Percentiles rank a stretch among this genome's conserved stretches.
phyloP scores from a whole-genome alignment of 331 rosid genomes.

The Acacia concinna region DNA sequence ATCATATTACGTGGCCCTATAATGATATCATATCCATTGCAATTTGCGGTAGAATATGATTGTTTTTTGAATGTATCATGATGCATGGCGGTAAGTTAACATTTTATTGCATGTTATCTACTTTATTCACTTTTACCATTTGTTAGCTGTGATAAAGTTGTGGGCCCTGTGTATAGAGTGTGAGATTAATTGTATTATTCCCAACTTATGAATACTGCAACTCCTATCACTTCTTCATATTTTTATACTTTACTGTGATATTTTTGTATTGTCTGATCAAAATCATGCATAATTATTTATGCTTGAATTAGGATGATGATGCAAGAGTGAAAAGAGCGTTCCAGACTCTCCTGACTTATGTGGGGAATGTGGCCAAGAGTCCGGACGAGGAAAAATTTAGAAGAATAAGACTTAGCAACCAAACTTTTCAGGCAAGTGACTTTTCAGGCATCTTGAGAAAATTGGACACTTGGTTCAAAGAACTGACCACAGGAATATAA shows the following conservation, averaged over 20 bases:
- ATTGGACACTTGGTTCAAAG: not conserved
- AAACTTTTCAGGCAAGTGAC: slow-evolving; percentile 75
- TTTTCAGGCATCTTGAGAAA: not conserved
- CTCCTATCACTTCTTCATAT: not conserved
- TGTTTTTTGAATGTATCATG: not conserved
- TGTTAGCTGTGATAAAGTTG: not conserved
- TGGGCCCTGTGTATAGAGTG: not conserved
- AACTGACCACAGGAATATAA: not conserved
- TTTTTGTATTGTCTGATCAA: slow-evolving; percentile 10
- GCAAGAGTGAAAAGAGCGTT: slow-evolving; percentile 85
- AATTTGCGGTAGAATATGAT: slow-evolving; percentile 3
- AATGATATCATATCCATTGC: not conserved
- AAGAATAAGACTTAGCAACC: slow-evolving; percentile 79
- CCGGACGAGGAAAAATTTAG: slow-evolving; percentile 92
- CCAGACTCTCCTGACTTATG: slow-evolving; percentile 85
- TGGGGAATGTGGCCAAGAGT: slow-evolving; percentile 80
- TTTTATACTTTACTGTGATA: not conserved
- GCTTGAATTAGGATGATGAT: slow-evolving; percentile 73
- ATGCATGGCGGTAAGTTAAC: not conserved
- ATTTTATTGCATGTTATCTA: not conserved
- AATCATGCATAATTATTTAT: slow-evolving; percentile 23
- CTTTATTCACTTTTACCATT: slow-evolving; percentile 24
- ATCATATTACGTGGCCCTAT: slow-evolving; percentile 3
- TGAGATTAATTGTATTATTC: not conserved
- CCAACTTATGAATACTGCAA: not conserved